phyloP scores from a whole-genome alignment of 139 green algal genomes.

The Auxenochlorella pyrenoidosa region DNA sequence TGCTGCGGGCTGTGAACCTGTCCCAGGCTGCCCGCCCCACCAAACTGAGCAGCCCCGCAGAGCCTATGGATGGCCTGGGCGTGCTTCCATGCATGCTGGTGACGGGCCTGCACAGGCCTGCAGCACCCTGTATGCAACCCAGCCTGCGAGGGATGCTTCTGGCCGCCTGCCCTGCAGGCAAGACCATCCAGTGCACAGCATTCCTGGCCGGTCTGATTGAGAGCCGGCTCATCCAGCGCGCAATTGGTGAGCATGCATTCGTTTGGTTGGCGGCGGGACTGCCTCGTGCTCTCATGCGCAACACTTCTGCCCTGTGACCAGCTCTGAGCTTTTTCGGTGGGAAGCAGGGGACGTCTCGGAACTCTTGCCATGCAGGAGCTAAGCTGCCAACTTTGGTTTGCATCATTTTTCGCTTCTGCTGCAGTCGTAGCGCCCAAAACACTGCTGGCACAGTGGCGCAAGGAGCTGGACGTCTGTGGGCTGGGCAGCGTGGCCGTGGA shows the following conservation, averaged over 20 bases:
- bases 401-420: background rate
- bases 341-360: no score
- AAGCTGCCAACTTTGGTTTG: background rate
- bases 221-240: constrained; percentile 42
- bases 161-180: constrained; percentile 41
- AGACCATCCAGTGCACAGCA: constrained; percentile 87
- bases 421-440: constrained; percentile 91
- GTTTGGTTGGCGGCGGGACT: constrained; percentile 29
- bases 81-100: background rate
- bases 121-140: background rate
- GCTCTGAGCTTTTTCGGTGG: no score
- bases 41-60: background rate
- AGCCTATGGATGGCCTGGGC: background rate
- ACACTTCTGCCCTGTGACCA: no score
- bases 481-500: constrained; percentile 49
- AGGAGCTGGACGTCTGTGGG: constrained; percentile 86
- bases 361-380: background rate
- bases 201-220: constrained; percentile 82
- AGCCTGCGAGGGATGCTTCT: background rate
- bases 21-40: background rate
- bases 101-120: no score
- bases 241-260: background rate
- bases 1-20: background rate
- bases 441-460: constrained; percentile 86
- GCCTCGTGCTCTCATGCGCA: no score